Percentiles rank a stretch among this genome's conserved stretches.
phyloP scores from a whole-genome alignment of 106 monocot species.

The Gastrodia elata region DNA sequence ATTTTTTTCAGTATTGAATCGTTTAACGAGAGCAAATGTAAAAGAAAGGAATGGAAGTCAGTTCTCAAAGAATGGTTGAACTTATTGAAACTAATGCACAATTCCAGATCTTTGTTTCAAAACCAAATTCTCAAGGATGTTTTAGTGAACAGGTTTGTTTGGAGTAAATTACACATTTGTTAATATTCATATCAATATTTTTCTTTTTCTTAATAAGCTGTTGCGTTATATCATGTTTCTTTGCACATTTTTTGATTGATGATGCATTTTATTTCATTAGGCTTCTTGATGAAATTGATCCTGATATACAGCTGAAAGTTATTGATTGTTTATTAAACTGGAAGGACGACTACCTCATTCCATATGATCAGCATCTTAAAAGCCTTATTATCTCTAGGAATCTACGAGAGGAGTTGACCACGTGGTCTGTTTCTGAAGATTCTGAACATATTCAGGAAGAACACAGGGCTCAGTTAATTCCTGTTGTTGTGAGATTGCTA shows the following conservation, averaged over 20 bases:
- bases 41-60: slow-evolving; percentile 51
- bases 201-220: not conserved
- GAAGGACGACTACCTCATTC: slow-evolving; percentile 80
- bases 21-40: slow-evolving; percentile 25
- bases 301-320: slow-evolving; percentile 69
- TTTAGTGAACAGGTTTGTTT: slow-evolving; percentile 55
- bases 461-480: slow-evolving; percentile 60
- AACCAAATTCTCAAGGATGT: slow-evolving; percentile 66
- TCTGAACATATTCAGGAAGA: slow-evolving; percentile 44
- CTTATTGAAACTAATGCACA: slow-evolving; percentile 48
- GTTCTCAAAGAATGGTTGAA: slow-evolving; percentile 83
- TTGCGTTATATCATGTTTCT: slow-evolving; percentile 3
- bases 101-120: slow-evolving; percentile 51
- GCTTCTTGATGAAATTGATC: slow-evolving; percentile 75
- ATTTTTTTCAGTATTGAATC: slow-evolving; percentile 32
- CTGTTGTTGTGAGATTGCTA: slow-evolving; percentile 62
- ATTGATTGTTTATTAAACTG: slow-evolving; percentile 85
- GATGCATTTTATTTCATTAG: slow-evolving; percentile 24
- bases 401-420: slow-evolving; percentile 74
- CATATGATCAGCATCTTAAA: slow-evolving; percentile 64
- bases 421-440: slow-evolving; percentile 74
- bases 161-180: not conserved
- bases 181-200: slow-evolving; percentile 2
- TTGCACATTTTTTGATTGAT: not conserved
- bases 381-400: slow-evolving; percentile 51